Base-by-base conservation (phyloP, 2,329 filamentous ascomycete genomes). In the Colletotrichum shisoi region DNA sequence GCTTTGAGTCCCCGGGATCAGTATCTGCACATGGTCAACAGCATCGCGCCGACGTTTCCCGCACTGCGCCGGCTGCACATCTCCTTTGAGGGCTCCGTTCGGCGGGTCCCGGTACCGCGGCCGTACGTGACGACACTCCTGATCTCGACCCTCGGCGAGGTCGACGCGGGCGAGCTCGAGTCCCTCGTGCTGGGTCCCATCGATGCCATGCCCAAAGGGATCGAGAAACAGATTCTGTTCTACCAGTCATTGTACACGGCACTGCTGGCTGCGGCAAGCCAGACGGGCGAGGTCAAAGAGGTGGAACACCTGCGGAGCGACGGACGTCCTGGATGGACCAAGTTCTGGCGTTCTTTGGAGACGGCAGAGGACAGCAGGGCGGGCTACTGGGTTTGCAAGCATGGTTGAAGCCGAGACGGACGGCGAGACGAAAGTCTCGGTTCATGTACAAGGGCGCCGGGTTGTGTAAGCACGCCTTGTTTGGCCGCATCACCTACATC, bases 311-410 rank as follows among this genome's bases (percentile, higher is more conserved):
- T 65, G 21, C 42, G 63, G 31, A 65, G 53, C 46, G 63, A 63
- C 19, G 64, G 63, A 13, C 63, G 57, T 34, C 63, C 62, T n/a
- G 66, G 66, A 39, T 69, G 68, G 65, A 69, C 61, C 27, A 66
- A 68, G 34, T 69, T 69, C 24, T 70, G 68, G 68, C 61, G 68
- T n/a, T 54, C 66, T 17, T 44, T 67, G 4, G 61, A 53, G 13
- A 42, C 15, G 1, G 49, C 37, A 19, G 34, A 52, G 24, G 19
- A 46, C 13, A 11, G 37, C 9, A 64, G 48, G 39, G 66, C 52
- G 2, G 68, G 68, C 37, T 70, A 70, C 52, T 70, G 68, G 68
- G 53, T 70, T n/a, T 69, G 62, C 53, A 65, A 66, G 62, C 57
- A 62, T 49, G 62, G 65, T 24, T 70, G 49, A 69, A 11, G 24